Evolutionary conservation across 495 filamentous ascomycete genomes (phyloP), one percentile per base, ranked within the genome.

Genomic region (Hyaloscypha variabilis): DNA sequence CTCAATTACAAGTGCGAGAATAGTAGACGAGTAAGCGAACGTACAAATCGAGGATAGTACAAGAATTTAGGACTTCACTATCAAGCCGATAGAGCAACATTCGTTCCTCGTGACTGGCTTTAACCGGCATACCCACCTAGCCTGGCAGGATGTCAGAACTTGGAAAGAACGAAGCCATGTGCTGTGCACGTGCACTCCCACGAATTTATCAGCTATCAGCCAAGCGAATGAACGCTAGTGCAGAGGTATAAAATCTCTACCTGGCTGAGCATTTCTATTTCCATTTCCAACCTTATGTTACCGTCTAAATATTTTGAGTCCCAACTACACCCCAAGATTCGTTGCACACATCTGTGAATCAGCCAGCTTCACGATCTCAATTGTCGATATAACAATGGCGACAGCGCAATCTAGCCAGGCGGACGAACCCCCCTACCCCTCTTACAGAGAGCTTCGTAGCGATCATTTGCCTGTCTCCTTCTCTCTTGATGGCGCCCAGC

Each of bases 361-460:
- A 34, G 8, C 26, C 21, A 58, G 30, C 56, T 28, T 58, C 30
- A 58, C 56, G 6, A 34, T 28, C 56, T 58, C 56, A 58, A 39
- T 58, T 36, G 30, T 58, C 56, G 30, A 58, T 19, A 51, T 49
- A 51, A 60, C 34, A 60, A 67, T 67, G 65, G 65, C 59, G 36
- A 57, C 65, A 30, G 24, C 62, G 29, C 65, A 55, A 46, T 66
- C 34, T 8, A 50, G 52, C 65, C 39, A 46, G 6, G 11, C 39
- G 39, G 39, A 46, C 39, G 39, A 46, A 21, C 66, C 62, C 49
- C 66, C 62, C 49, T 66, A 49, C 23, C 66, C 14, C 54, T 54
- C 66, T 14, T 49, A 54, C 57, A 54, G 62, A 65, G 67, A 68
- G 55, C 66, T 71, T 69, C 52, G 31, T 24, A 36, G 46, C 59